phyloP scores from a whole-genome alignment of 768 basidiomycete species.

The Termitomyces titanicus region DNA sequence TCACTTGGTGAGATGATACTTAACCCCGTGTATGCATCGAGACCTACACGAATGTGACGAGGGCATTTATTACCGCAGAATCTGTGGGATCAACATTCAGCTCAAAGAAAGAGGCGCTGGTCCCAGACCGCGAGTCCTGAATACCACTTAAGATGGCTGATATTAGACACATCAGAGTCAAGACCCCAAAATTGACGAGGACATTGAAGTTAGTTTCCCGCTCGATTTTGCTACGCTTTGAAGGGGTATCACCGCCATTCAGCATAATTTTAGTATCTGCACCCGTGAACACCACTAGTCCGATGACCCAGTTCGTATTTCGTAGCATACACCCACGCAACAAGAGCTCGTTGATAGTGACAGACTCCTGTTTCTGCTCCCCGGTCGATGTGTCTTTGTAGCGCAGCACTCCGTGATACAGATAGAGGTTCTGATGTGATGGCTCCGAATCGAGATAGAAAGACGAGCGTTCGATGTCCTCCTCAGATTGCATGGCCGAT shows the following conservation, averaged over 20 bases:
- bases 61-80: slow-evolving; percentile 62
- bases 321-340: slow-evolving; percentile 88
- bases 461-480: slow-evolving; percentile 82
- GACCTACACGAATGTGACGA: slow-evolving; percentile 90
- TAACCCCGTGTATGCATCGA: neutral
- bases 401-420: slow-evolving; percentile 82
- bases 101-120: slow-evolving; percentile 76
- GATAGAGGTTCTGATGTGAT: slow-evolving; percentile 89
- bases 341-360: slow-evolving; percentile 90
- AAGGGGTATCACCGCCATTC: slow-evolving; percentile 90
- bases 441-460: slow-evolving; percentile 93
- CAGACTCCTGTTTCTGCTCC: slow-evolving; percentile 59
- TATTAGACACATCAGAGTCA: slow-evolving; percentile 72
- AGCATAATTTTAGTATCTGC: slow-evolving; percentile 91
- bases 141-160: slow-evolving; percentile 77
- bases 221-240: slow-evolving; percentile 97
- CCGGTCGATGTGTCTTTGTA: slow-evolving; percentile 55
- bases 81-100: slow-evolving; percentile 55
- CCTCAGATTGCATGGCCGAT: slow-evolving; percentile 71
- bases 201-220: slow-evolving; percentile 99
- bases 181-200: slow-evolving; percentile 83
- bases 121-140: slow-evolving; percentile 53
- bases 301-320: slow-evolving; percentile 91
- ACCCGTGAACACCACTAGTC: slow-evolving; percentile 92
- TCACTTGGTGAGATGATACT: slow-evolving; percentile 6